Evolutionary conservation across 1,284 basidiomycete genomes (phyloP).

Genomic region (Cutaneotrichosporon daszewskae): DNA sequence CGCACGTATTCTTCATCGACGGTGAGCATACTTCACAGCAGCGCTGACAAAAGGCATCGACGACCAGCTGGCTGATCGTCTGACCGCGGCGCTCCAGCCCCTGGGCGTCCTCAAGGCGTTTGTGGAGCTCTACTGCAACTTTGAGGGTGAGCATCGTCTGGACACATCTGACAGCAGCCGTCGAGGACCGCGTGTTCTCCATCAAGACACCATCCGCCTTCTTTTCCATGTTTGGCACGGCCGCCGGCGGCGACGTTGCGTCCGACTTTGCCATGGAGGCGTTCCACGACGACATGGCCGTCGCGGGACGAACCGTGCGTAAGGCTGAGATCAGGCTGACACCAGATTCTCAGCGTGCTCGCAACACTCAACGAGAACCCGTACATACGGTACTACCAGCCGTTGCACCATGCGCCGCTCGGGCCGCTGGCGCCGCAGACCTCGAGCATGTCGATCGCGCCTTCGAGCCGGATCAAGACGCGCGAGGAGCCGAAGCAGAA

Average conservation of each 20-base stretch:
- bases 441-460: constrained; percentile 41
- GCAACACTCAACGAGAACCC: constrained; percentile 91
- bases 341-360: constrained; percentile 80
- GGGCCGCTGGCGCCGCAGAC: constrained; percentile 61
- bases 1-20: constrained; percentile 92
- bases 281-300: constrained; percentile 75
- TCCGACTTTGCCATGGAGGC: constrained; percentile 59
- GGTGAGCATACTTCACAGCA: constrained; percentile 52
- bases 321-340: constrained; percentile 11
- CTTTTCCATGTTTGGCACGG: constrained; percentile 78
- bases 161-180: constrained; percentile 51
- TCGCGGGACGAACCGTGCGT: constrained; percentile 50
- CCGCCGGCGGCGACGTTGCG: constrained; percentile 61
- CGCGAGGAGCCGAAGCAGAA: constrained; percentile 47
- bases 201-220: constrained; percentile 69
- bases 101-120: constrained; percentile 56
- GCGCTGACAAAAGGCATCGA: constrained; percentile 34
- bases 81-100: constrained; percentile 52
- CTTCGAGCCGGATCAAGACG: constrained; percentile 43
- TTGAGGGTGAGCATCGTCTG: constrained; percentile 60
- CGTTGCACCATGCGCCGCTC: constrained; percentile 73
- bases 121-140: constrained; percentile 81
- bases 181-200: constrained; percentile 78
- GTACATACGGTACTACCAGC: constrained; percentile 87
- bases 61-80: constrained; percentile 66